Evolutionary conservation across 169 alveolate species (phyloP), one percentile per base, ranked within the genome.

Genomic region (Besnoitia besnoiti): DNA sequence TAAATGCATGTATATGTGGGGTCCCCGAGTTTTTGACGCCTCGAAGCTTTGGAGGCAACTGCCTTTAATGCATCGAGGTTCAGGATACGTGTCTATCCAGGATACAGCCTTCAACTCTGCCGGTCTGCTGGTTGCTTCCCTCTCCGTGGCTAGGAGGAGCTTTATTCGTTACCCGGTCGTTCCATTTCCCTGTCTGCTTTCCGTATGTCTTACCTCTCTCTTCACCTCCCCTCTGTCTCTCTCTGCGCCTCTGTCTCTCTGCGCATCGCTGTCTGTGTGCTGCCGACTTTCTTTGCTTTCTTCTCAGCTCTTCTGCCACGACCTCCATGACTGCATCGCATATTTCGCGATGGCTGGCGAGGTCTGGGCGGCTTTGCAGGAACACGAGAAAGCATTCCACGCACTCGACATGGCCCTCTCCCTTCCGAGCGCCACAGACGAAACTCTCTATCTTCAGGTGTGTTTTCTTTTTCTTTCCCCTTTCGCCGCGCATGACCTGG

Each of bases 371-470:
- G 61, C 49, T 19, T 42, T 40, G 59, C 40, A 77, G 87, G 55
- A 77, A 12, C 40, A 77, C 59, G 59, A 77, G 55, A 37, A 27
- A 42, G 87, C 87, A 33, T 44, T 39, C 61, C 4, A 44, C 47
- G 50, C 40, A 1, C 40, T 77, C 2, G 87, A 77, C 40, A 19
- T 40, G 59, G 87, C 61, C 16, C 87, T 77, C 49, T 77, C 87
- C 47, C 55, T 77, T 39, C 87, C 87, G 14, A 19, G 50, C 40
- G 14, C 30, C 47, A 19, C 49, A 8, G 80, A n/a, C 19, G 87
- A 77, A 44, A 42, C 59, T 37, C 30, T 30, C 59, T 24, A 24
- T 42, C 49, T 44, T 27, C 87, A 42, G 19, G 87, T 77, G 40
- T 40, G 40, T 55, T 3, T 42, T 77, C 21, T 3, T 44, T 39